Conservation (phyloP, 2,329 filamentous ascomycete genomes). For the Fusarium acutatum region DNA sequence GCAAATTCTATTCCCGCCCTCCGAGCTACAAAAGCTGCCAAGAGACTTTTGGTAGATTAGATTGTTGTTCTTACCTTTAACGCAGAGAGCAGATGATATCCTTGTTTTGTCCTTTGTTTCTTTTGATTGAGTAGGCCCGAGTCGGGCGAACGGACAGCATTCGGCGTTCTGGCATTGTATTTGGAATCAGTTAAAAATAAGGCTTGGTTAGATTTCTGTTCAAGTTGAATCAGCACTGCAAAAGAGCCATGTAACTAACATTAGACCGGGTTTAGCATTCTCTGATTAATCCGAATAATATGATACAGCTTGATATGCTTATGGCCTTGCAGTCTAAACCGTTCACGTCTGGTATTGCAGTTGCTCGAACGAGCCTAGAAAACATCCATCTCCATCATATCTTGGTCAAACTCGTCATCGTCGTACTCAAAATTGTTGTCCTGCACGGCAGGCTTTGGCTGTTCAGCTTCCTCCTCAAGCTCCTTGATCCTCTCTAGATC, state of each 20-base stretch:
- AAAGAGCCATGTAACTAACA: background rate
- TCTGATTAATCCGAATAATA: conserved; percentile 13
- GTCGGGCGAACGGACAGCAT: background rate
- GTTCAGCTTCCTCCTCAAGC: conserved; percentile 57
- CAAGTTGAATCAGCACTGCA: background rate
- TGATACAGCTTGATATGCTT: conserved; percentile 12
- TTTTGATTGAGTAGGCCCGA: background rate
- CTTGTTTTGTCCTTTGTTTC: background rate
- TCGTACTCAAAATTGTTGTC: conserved; percentile 60
- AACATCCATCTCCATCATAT: conserved; percentile 62
- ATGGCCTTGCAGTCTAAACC: background rate
- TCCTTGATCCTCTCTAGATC: conserved; percentile 74
- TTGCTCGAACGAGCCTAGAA: conserved; percentile 36
- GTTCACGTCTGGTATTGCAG: background rate
- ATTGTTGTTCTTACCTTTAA: background rate
- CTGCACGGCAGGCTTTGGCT: conserved; percentile 25
- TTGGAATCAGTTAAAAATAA: background rate
- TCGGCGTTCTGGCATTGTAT: background rate
- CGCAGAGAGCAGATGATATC: background rate
- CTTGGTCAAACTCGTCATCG: conserved; percentile 61
- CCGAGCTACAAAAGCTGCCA: conserved; percentile 64
- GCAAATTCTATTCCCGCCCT: conserved; percentile 65
- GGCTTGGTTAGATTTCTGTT: conserved; percentile 1
- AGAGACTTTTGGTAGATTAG: conserved; percentile 45
- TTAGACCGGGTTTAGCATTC: background rate